Evolutionary conservation across 805 yeast genomes (phyloP).

Genomic region (Schizosaccharomyces octosporus): DNA sequence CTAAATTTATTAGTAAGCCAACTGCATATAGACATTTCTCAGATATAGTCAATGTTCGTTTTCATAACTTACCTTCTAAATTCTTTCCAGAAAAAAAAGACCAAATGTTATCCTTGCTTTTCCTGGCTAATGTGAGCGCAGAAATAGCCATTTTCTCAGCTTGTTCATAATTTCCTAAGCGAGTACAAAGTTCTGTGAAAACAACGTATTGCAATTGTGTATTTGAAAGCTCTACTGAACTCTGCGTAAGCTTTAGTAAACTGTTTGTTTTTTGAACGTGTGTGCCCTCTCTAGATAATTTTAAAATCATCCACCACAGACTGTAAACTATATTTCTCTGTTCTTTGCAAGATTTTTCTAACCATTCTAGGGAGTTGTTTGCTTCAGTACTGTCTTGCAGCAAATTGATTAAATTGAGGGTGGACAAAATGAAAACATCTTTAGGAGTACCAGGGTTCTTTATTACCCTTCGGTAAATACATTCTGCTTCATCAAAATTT

Average conservation of each 20-base stretch:
- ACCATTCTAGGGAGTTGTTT: background rate
- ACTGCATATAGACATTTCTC: no score
- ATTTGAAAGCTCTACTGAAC: background rate
- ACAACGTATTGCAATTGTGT: background rate
- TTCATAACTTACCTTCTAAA: background rate
- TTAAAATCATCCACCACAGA: background rate
- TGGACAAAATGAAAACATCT: background rate
- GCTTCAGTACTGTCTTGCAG: background rate
- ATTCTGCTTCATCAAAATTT: background rate
- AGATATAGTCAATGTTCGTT: no score
- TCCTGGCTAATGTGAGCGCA: background rate
- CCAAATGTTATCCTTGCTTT: background rate
- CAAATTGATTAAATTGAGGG: background rate
- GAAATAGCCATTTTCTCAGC: background rate
- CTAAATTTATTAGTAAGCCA: background rate
- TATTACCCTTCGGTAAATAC: background rate
- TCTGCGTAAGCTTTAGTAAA: background rate
- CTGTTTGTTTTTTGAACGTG: background rate
- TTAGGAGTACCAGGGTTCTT: background rate
- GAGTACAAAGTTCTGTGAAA: background rate
- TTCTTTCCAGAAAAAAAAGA: background rate
- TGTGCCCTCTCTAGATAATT: background rate
- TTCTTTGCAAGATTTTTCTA: background rate
- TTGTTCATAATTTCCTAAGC: background rate
- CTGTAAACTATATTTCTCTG: background rate